Percentiles rank a stretch among this genome's conserved stretches.
Conservation (phyloP, 352 stramenopile species). For the Phytophthora aleatoria region DNA sequence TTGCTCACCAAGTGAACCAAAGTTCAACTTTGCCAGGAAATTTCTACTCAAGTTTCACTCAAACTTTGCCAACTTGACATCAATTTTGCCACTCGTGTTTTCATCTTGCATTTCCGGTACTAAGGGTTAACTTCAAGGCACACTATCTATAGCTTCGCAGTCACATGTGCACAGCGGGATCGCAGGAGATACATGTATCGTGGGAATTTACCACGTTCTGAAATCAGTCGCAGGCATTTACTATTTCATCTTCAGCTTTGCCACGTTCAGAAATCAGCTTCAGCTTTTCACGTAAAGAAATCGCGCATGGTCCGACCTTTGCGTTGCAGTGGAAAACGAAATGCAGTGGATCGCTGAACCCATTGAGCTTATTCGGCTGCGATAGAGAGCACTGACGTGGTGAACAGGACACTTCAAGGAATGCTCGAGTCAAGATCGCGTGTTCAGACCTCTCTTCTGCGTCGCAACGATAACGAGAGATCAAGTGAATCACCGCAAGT, state of each 20-base stretch:
- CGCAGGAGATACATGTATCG: neutral
- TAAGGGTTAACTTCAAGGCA: too few relatives aligned
- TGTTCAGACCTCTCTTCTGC: too few relatives aligned
- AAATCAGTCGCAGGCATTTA: neutral
- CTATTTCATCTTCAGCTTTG: too few relatives aligned
- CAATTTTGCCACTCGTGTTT: too few relatives aligned
- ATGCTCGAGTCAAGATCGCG: conserved; percentile 4
- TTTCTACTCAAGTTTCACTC: too few relatives aligned
- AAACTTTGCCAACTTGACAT: too few relatives aligned
- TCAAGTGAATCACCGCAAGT: conserved; percentile 8
- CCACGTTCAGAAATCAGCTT: neutral
- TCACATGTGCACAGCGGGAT: neutral
- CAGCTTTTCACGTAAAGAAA: too few relatives aligned
- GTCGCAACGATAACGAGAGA: neutral
- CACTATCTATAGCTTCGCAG: neutral
- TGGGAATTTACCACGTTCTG: neutral
- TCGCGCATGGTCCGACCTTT: conserved; percentile 4
- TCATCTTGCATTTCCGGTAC: neutral
- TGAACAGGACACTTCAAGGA: conserved; percentile 13
- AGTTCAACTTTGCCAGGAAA: too few relatives aligned
- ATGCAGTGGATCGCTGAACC: neutral
- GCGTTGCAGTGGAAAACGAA: conserved; percentile 15
- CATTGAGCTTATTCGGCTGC: conserved; percentile 13
- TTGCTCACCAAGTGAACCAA: too few relatives aligned
- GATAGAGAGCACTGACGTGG: conserved; percentile 9